phyloP scores from a whole-genome alignment of 208 protist species.

The Trypanosoma vivax region DNA sequence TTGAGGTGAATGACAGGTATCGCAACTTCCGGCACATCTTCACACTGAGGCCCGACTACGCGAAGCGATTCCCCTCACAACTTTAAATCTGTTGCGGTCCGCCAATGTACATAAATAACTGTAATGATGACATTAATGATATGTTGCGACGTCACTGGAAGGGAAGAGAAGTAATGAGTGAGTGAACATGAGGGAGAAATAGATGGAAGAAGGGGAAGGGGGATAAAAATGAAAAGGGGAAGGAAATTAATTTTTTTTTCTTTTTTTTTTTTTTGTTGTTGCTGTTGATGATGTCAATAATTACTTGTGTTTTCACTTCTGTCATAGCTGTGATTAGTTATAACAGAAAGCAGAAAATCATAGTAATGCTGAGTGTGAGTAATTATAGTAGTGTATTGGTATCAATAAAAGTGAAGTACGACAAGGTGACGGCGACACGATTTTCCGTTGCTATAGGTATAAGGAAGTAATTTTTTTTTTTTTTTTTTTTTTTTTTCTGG shows the following conservation, averaged over 20 bases:
- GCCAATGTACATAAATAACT: no score
- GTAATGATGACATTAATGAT: no score
- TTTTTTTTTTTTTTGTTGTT: not conserved
- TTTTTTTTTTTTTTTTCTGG: constrained; percentile 16
- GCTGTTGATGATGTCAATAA: not conserved
- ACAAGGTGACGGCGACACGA: not conserved
- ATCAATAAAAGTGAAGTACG: not conserved
- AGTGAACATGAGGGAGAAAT: not conserved
- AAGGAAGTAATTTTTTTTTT: constrained; percentile 8
- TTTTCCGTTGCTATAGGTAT: no score
- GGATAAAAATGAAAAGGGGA: constrained; percentile 1
- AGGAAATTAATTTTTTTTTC: not conserved
- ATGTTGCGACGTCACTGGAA: no score
- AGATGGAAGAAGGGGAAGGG: constrained; percentile 6
- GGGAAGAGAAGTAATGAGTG: not conserved
- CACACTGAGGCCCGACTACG: constrained; percentile 56
- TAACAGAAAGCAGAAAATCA: not conserved
- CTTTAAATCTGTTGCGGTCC: constrained; percentile 40
- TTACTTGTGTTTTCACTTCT: not conserved
- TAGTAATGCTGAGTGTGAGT: not conserved
- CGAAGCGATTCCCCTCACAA: constrained; percentile 42
- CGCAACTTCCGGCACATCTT: constrained; percentile 77
- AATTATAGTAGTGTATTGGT: not conserved
- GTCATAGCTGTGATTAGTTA: not conserved
- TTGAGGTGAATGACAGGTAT: constrained; percentile 89